Conservation (phyloP, 805 yeast species). For the Brettanomyces sp. region DNA sequence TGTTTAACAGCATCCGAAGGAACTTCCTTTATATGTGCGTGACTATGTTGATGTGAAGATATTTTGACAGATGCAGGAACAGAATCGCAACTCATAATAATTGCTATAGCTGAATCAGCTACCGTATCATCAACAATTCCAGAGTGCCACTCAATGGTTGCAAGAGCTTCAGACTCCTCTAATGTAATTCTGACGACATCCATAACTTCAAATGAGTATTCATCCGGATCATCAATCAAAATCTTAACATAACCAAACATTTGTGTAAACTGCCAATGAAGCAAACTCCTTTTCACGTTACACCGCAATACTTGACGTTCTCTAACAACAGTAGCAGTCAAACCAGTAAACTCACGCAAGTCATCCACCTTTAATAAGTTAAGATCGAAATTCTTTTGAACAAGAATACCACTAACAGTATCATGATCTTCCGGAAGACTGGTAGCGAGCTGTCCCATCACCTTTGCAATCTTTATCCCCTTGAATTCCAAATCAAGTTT, state of each 20-base stretch:
- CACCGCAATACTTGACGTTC: constrained; percentile 75
- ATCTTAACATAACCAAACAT: constrained; percentile 87
- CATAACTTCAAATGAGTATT: constrained; percentile 51
- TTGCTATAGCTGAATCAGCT: constrained; percentile 90
- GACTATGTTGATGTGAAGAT: constrained; percentile 43
- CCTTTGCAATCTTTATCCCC: constrained; percentile 77
- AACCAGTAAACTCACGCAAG: constrained; percentile 77
- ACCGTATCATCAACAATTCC: constrained; percentile 83
- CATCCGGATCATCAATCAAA: constrained; percentile 42
- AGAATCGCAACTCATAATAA: constrained; percentile 83
- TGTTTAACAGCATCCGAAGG: constrained; percentile 6
- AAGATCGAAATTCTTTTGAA: constrained; percentile 84
- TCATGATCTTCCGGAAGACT: constrained; percentile 30
- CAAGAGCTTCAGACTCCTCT: constrained; percentile 32
- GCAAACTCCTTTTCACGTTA: constrained; percentile 70
- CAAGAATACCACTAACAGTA: constrained; percentile 70
- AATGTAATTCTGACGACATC: constrained; percentile 46
- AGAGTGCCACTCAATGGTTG: constrained; percentile 84
- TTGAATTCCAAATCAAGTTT: constrained; percentile 67
- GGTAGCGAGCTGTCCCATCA: constrained; percentile 45
- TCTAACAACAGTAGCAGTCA: constrained; percentile 75
- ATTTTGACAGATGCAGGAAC: constrained; percentile 91
- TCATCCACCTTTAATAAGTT: constrained; percentile 78
- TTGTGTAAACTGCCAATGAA: constrained; percentile 84
- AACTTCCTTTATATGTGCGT: constrained; percentile 7